Conservation (phyloP, 139 green algal species). For the Parachlorella kessleri region DNA sequence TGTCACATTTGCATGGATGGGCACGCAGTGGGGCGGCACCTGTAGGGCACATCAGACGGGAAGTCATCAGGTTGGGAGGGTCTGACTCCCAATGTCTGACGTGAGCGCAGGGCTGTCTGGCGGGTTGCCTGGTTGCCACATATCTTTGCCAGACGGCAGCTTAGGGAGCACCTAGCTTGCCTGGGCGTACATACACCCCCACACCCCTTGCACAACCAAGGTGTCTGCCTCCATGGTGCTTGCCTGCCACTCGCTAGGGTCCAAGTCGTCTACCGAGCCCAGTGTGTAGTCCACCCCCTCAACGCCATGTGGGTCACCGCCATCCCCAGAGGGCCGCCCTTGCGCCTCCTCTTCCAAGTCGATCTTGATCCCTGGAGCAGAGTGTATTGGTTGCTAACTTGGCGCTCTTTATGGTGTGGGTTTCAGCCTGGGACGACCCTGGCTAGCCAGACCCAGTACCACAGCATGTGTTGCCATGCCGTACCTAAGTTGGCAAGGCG, state of each 20-base stretch:
- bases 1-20: slow-evolving; percentile 91
- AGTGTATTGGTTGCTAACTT: too few species aligned
- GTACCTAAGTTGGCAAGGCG: slow-evolving; percentile 18
- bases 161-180: too few species aligned
- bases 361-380: slow-evolving; percentile 2
- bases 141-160: too few species aligned
- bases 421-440: too few species aligned
- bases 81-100: background rate
- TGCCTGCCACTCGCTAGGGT: slow-evolving; percentile 82
- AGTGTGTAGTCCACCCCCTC: slow-evolving; percentile 66
- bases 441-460: background rate
- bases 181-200: too few species aligned
- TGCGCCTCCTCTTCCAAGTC: background rate
- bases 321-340: background rate
- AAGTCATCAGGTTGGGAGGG: background rate
- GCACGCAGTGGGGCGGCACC: slow-evolving; percentile 88
- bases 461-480: background rate
- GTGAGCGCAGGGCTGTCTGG: too few species aligned
- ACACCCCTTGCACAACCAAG: too few species aligned
- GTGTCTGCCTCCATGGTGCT: too few species aligned
- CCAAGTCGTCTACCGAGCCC: slow-evolving; percentile 75
- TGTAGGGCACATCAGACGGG: slow-evolving; percentile 4
- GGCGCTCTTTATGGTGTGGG: too few species aligned
- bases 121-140: too few species aligned
- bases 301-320: slow-evolving; percentile 39